Percentiles rank a stretch among this genome's conserved stretches.
Evolutionary conservation across 345 rosid genomes (phyloP).

Genomic region (Melaleuca alternifolia): DNA sequence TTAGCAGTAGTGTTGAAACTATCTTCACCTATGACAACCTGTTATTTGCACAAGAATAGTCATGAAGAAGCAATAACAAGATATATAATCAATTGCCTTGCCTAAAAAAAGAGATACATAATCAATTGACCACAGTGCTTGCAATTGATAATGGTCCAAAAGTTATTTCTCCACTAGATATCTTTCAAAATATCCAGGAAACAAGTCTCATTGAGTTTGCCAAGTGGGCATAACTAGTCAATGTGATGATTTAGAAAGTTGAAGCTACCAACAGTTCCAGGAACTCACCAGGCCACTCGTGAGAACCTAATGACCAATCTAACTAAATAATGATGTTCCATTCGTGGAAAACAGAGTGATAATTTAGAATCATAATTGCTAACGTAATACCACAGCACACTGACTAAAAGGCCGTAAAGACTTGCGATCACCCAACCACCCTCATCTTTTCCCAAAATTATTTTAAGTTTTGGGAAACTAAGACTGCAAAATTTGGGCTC

Average conservation of each 20-base stretch:
- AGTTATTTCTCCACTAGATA: neutral
- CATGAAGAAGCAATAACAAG: neutral
- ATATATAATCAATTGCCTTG: neutral
- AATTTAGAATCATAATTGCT: neutral
- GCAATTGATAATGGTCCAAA: neutral
- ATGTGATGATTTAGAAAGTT: neutral
- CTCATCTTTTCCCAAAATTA: neutral
- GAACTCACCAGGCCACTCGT: neutral
- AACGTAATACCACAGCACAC: neutral
- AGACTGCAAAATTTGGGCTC: neutral
- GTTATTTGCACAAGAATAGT: neutral
- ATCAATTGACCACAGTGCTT: neutral
- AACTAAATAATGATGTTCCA: neutral
- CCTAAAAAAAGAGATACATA: neutral
- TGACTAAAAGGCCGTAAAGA: neutral
- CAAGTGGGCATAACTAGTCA: neutral
- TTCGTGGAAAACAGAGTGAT: neutral
- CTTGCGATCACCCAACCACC: neutral
- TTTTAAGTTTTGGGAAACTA: neutral
- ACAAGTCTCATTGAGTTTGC: neutral
- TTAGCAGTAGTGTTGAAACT: conserved; percentile 43
- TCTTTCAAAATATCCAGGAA: neutral
- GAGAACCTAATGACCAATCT: neutral
- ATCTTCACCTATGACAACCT: conserved; percentile 70
- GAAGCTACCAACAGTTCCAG: neutral